Evolutionary conservation across 306 rosid genomes (phyloP), one percentile per base, ranked within the genome.

Genomic region (Morella rubra): DNA sequence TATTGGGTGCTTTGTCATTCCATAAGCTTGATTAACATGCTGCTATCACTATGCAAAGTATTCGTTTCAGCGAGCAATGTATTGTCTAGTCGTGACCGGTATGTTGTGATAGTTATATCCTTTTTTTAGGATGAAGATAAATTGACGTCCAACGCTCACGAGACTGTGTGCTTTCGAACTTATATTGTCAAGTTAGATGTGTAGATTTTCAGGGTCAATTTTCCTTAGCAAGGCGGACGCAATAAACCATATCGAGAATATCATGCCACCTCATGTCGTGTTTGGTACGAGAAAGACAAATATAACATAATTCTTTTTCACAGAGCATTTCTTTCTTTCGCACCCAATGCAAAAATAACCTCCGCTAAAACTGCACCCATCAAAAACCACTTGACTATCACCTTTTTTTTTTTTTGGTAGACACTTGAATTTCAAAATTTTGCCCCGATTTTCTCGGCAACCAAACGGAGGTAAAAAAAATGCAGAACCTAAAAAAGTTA

Each of bases 391-490:
- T 42, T 41, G 13, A 41, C 15, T 9, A 1, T 27, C 32, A 27
- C 32, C 32, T 27, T 27, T 27, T n/a, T n/a, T n/a, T n/a, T 27
- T 27, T 27, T 27, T 27, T 27, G 32, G 32, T 27, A 27, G 32
- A 27, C 32, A 27, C 32, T 27, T 27, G 1, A 27, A 27, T 27
- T 53, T 46, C 15, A 73, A 10, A 37, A 54, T 72, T 59, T 49
- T 22, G 50, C 61, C 77, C 56, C 11, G 77, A 50, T 49, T 7
- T 71, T 72, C 80, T 53, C 50, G 14, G 10, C n/a, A 73, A 67
- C 78, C 71, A 72, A 82, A 62, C 79, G 69, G 16, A 24, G 58
- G 22, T 40, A 50, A 41, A 11, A n/a, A n/a, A 62, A 62, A 47
- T 7, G 69, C 49, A 73, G 37, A 68, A 71, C 69, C 42, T 32